Conservation (phyloP, 345 rosid species). For the Syzygium jambos region DNA sequence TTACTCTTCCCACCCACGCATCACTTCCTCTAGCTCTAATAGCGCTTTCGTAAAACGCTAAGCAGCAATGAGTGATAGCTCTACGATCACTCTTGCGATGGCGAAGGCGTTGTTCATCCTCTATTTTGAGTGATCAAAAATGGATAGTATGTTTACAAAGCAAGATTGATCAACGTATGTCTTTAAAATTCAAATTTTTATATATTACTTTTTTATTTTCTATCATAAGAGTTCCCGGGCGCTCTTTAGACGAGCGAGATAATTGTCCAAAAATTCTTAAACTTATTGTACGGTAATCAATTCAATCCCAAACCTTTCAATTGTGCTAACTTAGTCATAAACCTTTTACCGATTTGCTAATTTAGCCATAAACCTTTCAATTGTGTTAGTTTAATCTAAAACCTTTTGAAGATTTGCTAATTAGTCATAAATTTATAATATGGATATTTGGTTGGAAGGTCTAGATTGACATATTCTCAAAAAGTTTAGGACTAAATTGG, state of each 20-base stretch:
- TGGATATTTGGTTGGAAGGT: too few species aligned
- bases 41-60: background rate
- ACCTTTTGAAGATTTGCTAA: too few species aligned
- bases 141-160: background rate
- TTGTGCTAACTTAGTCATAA: too few species aligned
- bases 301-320: too few species aligned
- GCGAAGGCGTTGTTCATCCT: background rate
- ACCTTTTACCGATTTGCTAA: too few species aligned
- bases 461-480: too few species aligned
- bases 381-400: too few species aligned
- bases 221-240: background rate
- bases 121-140: background rate
- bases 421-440: too few species aligned
- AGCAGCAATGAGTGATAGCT: background rate
- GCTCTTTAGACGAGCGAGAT: background rate
- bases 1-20: too few species aligned
- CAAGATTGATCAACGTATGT: background rate
- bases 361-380: too few species aligned
- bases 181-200: background rate
- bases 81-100: background rate
- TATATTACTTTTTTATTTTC: background rate
- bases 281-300: fast-evolving
- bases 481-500: too few species aligned
- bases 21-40: background rate
- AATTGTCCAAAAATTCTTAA: too few species aligned